Conservation (phyloP, 805 yeast genomes). For the Kodamaea nitidulidarum region DNA sequence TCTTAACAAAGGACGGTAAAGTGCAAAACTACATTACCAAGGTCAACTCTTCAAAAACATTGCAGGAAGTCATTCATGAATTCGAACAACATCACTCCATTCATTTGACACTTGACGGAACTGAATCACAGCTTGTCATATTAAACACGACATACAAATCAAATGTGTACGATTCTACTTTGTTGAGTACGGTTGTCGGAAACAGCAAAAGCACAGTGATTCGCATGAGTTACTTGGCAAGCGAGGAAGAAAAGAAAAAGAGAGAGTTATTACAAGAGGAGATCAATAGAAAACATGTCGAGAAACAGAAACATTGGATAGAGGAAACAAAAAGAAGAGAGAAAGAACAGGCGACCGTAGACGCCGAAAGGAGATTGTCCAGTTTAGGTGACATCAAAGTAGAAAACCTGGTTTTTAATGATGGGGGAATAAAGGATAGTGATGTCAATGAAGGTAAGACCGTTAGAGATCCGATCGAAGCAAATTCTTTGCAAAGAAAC, state of each 20-base stretch:
- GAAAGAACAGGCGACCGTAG: constrained; percentile 14
- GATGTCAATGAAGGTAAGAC: no score
- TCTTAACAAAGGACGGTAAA: constrained; percentile 6
- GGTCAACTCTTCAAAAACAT: constrained; percentile 11
- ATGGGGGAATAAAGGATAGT: no score
- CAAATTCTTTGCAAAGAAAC: no score
- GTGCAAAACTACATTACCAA: constrained; percentile 9
- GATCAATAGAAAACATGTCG: constrained; percentile 17
- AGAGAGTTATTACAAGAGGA: constrained; percentile 20
- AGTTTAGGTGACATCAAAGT: no score
- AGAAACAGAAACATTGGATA: constrained; percentile 15
- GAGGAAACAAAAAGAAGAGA: constrained; percentile 2
- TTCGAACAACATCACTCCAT: constrained; percentile 12
- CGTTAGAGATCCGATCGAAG: no score
- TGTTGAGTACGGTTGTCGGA: constrained; percentile 18
- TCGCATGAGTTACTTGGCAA: constrained; percentile 18
- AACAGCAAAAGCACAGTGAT: constrained; percentile 21
- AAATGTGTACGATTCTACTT: constrained; percentile 9
- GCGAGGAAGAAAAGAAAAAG: constrained; percentile 10
- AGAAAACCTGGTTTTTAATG: no score
- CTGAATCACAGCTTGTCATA: constrained; percentile 13
- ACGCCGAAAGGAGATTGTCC: no score
- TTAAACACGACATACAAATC: constrained; percentile 14
- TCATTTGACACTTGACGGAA: constrained; percentile 7
- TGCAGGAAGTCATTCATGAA: constrained; percentile 19